Conservation (phyloP, 2,329 filamentous ascomycete genomes). For the Fusarium concolor region DNA sequence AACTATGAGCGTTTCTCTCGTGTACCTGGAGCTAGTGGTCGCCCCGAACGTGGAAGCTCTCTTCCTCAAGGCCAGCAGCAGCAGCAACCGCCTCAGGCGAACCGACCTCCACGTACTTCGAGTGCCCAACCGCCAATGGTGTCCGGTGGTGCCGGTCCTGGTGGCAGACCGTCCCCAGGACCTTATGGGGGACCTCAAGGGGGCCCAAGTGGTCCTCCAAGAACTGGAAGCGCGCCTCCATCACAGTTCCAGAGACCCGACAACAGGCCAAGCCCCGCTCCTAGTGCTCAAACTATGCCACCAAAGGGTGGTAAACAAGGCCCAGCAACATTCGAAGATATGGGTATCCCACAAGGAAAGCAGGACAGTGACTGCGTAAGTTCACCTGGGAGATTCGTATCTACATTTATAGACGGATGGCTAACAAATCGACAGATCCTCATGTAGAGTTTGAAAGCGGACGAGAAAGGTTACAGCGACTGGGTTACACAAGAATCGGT, state of each 20-base stretch:
- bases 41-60: constrained; percentile 51
- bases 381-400: constrained; percentile 35
- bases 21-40: constrained; percentile 48
- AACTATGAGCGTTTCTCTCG: constrained; percentile 49
- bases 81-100: constrained; percentile 19
- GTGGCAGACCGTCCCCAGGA: constrained; percentile 42
- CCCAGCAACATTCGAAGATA: constrained; percentile 96
- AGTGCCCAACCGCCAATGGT: constrained; percentile 39
- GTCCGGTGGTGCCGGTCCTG: constrained; percentile 35
- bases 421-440: constrained; percentile 39
- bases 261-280: constrained; percentile 47
- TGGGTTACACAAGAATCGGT: neutral
- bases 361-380: constrained; percentile 91
- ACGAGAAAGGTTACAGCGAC: neutral
- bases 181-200: constrained; percentile 35
- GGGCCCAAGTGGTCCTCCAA: constrained; percentile 35
- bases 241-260: constrained; percentile 47
- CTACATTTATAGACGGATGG: neutral
- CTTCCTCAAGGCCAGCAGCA: constrained; percentile 43
- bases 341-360: constrained; percentile 90
- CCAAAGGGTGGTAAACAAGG: constrained; percentile 70
- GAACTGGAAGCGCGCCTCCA: constrained; percentile 55
- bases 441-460: constrained; percentile 38
- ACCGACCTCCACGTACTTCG: constrained; percentile 41
- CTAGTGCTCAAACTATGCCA: constrained; percentile 52